Conservation (phyloP, 1,284 basidiomycete genomes). For the Neonothopanus nambi region DNA sequence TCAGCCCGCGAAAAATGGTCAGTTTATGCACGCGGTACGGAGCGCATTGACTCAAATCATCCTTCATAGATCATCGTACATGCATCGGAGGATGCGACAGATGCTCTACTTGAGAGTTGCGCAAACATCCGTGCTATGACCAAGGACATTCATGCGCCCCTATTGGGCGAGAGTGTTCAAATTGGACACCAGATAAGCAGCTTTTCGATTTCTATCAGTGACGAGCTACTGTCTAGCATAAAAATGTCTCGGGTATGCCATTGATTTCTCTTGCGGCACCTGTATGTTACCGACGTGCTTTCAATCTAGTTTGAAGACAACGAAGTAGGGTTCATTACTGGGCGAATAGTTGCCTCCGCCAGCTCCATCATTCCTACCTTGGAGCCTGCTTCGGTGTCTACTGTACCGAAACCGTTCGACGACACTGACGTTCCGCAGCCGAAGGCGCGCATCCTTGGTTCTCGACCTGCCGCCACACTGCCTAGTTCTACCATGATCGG, state of each 20-base stretch:
- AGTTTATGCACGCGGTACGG: slow-evolving; percentile 16
- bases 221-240: slow-evolving; percentile 77
- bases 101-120: slow-evolving; percentile 78
- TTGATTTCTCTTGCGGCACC: neutral
- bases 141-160: slow-evolving; percentile 85
- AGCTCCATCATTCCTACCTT: slow-evolving; percentile 76
- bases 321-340: slow-evolving; percentile 90
- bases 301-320: slow-evolving; percentile 88
- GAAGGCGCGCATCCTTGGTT: slow-evolving; percentile 53
- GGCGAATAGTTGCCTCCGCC: slow-evolving; percentile 78
- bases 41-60: neutral
- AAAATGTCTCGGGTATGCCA: slow-evolving; percentile 84
- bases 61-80: slow-evolving; percentile 82
- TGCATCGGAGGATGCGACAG: slow-evolving; percentile 66
- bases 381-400: slow-evolving; percentile 49
- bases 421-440: slow-evolving; percentile 26
- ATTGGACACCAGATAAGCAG: slow-evolving; percentile 96
- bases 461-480: slow-evolving; percentile 57
- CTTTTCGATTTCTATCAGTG: slow-evolving; percentile 93
- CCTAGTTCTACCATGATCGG: slow-evolving; percentile 94
- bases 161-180: slow-evolving; percentile 71
- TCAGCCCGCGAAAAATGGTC: slow-evolving; percentile 95
- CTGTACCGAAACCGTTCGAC: slow-evolving; percentile 26
- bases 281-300: slow-evolving; percentile 9
- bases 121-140: slow-evolving; percentile 84